Conservation (phyloP, 441 rosid genomes). For the Mallotus repandus region DNA sequence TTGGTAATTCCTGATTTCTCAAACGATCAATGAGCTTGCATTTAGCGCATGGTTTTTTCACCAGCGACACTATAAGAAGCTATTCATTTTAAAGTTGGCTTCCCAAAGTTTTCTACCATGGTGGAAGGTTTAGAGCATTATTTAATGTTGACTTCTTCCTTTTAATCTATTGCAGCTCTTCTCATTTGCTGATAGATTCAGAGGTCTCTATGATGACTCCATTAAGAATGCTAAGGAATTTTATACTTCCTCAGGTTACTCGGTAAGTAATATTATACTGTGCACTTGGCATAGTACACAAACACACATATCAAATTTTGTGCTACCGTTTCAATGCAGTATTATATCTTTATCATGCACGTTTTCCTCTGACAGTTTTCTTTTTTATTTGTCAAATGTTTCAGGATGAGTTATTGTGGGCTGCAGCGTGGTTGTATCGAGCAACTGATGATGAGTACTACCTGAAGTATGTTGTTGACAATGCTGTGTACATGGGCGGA, state of each 20-base stretch:
- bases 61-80: too few species aligned
- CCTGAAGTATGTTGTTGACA: constrained; percentile 55
- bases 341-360: not conserved
- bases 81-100: too few species aligned
- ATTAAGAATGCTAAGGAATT: constrained; percentile 69
- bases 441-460: constrained; percentile 77
- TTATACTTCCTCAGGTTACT: constrained; percentile 76
- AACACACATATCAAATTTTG: too few species aligned
- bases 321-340: too few species aligned
- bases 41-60: too few species aligned
- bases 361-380: too few species aligned
- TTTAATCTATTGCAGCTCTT: constrained; percentile 50
- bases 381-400: too few species aligned
- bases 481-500: constrained; percentile 74
- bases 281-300: not conserved
- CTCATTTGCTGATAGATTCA: constrained; percentile 73
- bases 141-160: not conserved
- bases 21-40: too few species aligned
- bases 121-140: not conserved
- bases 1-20: too few species aligned
- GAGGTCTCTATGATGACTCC: constrained; percentile 77
- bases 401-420: constrained; percentile 92
- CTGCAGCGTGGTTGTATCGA: constrained; percentile 75
- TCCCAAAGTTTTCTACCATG: not conserved
- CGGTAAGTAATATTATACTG: constrained; percentile 28